Percentiles rank a stretch among this genome's conserved stretches.
Conservation (phyloP, 805 yeast genomes). For the Barnettozyma pratensis region DNA sequence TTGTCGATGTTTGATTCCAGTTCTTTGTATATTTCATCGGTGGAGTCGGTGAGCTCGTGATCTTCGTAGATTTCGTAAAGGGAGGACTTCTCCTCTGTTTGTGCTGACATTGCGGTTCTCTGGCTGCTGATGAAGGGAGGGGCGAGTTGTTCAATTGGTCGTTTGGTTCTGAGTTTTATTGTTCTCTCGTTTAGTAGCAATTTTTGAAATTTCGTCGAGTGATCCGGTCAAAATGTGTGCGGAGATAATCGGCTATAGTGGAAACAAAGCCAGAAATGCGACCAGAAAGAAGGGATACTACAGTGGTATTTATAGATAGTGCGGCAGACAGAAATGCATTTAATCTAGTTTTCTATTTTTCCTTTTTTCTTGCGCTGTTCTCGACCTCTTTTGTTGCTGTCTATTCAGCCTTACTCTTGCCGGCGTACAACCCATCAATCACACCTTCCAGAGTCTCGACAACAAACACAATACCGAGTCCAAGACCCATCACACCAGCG, state of each 20-base stretch:
- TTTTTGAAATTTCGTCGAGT: too few species aligned
- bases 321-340: too few species aligned
- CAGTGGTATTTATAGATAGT: too few species aligned
- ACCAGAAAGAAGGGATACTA: too few species aligned
- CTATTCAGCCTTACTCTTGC: neutral
- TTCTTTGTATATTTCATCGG: conserved; percentile 7
- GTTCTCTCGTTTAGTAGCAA: too few species aligned
- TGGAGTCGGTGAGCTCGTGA: conserved; percentile 1
- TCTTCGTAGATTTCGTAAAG: conserved; percentile 5
- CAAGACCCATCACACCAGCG: conserved; percentile 35
- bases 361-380: neutral
- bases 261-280: too few species aligned
- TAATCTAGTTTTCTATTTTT: neutral
- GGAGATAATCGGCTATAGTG: too few species aligned
- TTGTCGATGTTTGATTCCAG: conserved; percentile 7
- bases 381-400: neutral
- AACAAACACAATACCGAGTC: conserved; percentile 27
- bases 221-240: too few species aligned
- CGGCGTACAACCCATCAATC: neutral
- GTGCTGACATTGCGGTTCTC: neutral
- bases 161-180: neutral
- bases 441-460: conserved; percentile 27
- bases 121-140: neutral
- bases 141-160: neutral
- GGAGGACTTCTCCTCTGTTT: conserved; percentile 7